These are phyloP conservation scores for Saccharomycopsis sp. DNA, from an alignment of 805 yeast species.

Conservation along the genomic window DNA sequence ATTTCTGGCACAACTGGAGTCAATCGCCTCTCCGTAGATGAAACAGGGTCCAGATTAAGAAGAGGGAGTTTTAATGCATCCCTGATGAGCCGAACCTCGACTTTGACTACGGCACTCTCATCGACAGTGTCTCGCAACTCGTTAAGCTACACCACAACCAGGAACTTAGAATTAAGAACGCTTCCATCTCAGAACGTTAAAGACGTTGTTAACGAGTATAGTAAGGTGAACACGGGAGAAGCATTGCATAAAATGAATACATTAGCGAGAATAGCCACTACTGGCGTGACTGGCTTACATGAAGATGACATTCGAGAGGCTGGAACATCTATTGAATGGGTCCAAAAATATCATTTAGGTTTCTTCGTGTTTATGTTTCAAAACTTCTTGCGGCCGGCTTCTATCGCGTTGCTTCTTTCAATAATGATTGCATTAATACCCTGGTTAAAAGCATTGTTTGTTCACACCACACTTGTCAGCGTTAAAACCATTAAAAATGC, in stretches of 20 bases:
- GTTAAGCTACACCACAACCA: conserved; percentile 19
- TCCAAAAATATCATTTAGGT: conserved; percentile 26
- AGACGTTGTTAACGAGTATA: conserved; percentile 45
- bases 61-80: not conserved
- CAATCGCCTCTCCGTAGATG: not conserved
- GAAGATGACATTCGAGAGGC: conserved; percentile 18
- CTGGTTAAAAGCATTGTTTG: conserved; percentile 70
- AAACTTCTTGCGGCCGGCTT: conserved; percentile 64
- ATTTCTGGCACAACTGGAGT: not conserved
- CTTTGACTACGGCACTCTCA: not conserved
- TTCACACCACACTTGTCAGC: conserved; percentile 36
- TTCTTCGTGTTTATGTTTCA: conserved; percentile 34
- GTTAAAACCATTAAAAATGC: conserved; percentile 52
- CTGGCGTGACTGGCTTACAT: conserved; percentile 21
- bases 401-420: conserved; percentile 60
- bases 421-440: conserved; percentile 77
- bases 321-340: conserved; percentile 13
- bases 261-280: conserved; percentile 19
- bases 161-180: conserved; percentile 27
- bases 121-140: conserved; percentile 5
- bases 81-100: not conserved
- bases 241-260: conserved; percentile 6
- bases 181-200: conserved; percentile 37
- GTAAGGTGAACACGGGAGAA: conserved; percentile 24
- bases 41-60: not conserved